phyloP scores from a whole-genome alignment of 306 rosid species.

The Vigna trinervia region DNA sequence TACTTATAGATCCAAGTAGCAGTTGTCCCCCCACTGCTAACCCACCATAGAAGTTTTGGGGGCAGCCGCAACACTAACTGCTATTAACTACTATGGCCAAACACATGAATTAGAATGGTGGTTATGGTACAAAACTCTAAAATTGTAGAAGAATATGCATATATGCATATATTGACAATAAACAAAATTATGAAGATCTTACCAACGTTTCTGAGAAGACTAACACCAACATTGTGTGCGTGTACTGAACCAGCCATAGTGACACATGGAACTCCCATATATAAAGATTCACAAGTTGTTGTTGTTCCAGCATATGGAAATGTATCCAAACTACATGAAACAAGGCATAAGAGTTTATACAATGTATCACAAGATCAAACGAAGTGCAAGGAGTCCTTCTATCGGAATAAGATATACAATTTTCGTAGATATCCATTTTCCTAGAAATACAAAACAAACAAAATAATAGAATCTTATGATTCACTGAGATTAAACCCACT shows the following conservation, averaged over 20 bases:
- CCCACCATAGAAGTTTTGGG: no score
- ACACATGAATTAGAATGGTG: not conserved
- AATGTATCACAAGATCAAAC: not conserved
- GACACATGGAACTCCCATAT: constrained; percentile 99
- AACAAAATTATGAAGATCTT: constrained; percentile 45
- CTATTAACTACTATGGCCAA: no score
- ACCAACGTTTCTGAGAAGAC: constrained; percentile 97
- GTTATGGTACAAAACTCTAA: not conserved
- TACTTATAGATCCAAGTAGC: no score
- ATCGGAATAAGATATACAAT: not conserved
- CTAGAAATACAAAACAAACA: not conserved
- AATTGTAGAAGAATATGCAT: not conserved
- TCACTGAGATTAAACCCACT: not conserved
- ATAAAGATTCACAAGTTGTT: constrained; percentile 94
- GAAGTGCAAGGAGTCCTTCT: not conserved
- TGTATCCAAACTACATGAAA: constrained; percentile 85
- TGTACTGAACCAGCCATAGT: constrained; percentile 98
- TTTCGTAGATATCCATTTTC: not conserved
- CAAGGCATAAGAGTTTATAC: not conserved
- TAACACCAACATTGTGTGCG: constrained; percentile 99
- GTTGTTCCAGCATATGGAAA: constrained; percentile 99
- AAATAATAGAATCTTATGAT: not conserved
- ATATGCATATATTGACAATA: not conserved
- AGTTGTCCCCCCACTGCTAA: no score
- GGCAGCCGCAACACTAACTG: no score